Evolutionary conservation across 345 rosid genomes (phyloP), one percentile per base, ranked within the genome.

Genomic region (Euphorbia peplus): DNA sequence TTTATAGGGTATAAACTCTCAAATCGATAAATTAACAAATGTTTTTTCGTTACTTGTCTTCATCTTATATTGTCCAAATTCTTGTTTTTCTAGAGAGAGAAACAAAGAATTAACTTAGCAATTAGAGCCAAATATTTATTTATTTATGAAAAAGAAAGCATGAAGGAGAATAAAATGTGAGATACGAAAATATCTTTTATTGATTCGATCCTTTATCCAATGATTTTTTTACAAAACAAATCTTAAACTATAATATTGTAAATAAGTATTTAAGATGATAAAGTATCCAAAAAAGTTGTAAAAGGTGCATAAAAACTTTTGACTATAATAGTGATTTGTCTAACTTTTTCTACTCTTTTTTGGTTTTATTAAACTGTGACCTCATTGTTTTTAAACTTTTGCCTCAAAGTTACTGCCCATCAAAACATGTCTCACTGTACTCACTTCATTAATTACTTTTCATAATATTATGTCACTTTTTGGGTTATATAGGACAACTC

Each of bases 291-390:
- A 71, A 82, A 82, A 73, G 74, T 37, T 56, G 65, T 48, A 68
- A 70, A 77, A 81, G 78, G 71, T 67, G 24, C 51, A 56, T 57
- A n/a, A 44, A 21, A 71, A 63, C 83, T 82, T 82, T 82, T 82
- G 85, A 79, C 85, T 72, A 54, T 29, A 77, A 71, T 62, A 73
- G 80, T 67, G 76, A 41, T 54, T 18, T 46, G 67, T 53, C 0
- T 19, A 53, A 25, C 28, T 54, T 54, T 21, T 26, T 56, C 6
- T 12, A 13, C 0, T 0, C 37, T 28, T 26, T 26, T 12, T 56
- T 10, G 4, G 26, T 4, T 3, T 13, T 26, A 25, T 26, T 12
- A 25, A 12, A 13, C 1, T 58, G 42, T 58, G 62, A 14, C 62
- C 37, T 58, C 62, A 28, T 30, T 16, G 39, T 19, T 58, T 58